Conservation (phyloP, 1,284 basidiomycete genomes). For the Porogramme epimiltina region DNA sequence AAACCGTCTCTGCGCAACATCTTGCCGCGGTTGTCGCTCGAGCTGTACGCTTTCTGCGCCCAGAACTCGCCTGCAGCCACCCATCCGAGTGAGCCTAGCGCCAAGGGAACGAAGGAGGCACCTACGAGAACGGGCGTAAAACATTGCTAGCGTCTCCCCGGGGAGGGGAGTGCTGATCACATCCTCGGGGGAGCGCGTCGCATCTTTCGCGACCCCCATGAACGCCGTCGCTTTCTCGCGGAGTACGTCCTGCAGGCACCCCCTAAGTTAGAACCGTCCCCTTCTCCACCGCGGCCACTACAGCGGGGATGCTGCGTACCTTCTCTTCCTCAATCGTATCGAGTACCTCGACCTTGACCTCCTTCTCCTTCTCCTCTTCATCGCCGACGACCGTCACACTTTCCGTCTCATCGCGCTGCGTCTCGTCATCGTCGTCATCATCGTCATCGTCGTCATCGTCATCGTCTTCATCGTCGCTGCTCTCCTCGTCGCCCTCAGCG, state of each 20-base stretch:
- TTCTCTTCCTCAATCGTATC: conserved; percentile 25
- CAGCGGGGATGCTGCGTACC: conserved; percentile 4
- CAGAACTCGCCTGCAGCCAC: conserved; percentile 71
- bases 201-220: conserved; percentile 74
- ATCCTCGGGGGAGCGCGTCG: conserved; percentile 69
- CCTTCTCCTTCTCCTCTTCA: conserved; percentile 12
- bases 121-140: conserved; percentile 82
- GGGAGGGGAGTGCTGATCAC: conserved; percentile 82
- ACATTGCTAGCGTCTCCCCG: conserved; percentile 85
- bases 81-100: neutral
- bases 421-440: conserved; percentile 36
- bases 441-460: conserved; percentile 48
- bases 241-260: conserved; percentile 50
- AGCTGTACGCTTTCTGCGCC: conserved; percentile 71
- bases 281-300: neutral
- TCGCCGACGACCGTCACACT: conserved; percentile 20
- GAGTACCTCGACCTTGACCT: conserved; percentile 12
- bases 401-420: conserved; percentile 29
- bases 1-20: conserved; percentile 81
- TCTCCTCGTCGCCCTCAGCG: conserved; percentile 61
- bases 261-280: neutral
- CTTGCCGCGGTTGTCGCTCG: conserved; percentile 76
- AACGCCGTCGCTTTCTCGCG: conserved; percentile 68
- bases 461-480: conserved; percentile 57
- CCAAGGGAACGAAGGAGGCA: conserved; percentile 8